These are phyloP conservation scores for Tulasnella sp. DNA, from an alignment of 768 basidiomycete genomes.

Conservation along the genomic window DNA sequence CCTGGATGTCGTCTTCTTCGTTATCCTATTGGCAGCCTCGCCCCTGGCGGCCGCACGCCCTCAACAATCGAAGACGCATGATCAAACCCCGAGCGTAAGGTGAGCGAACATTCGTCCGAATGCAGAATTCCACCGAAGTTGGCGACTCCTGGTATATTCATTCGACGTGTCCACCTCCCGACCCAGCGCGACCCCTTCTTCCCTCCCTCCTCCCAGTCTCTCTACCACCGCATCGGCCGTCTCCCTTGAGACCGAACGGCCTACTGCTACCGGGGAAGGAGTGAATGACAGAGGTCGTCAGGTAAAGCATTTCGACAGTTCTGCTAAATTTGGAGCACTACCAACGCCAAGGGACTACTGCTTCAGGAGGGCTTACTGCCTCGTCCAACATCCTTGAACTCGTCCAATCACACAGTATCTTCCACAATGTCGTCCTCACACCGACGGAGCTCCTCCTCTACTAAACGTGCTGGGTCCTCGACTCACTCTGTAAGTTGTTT, in stretches of 20 bases:
- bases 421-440: slow-evolving; percentile 4
- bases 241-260: not conserved
- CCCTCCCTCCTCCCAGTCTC: not conserved
- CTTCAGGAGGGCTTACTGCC: not conserved
- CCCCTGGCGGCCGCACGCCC: not conserved
- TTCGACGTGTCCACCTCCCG: slow-evolving; percentile 6
- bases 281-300: slow-evolving; percentile 19
- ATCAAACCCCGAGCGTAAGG: not conserved
- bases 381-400: not conserved
- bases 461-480: not conserved
- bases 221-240: slow-evolving; percentile 10
- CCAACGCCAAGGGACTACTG: not conserved
- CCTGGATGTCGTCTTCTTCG: slow-evolving; percentile 17
- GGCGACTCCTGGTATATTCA: slow-evolving; percentile 4
- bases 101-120: slow-evolving; percentile 19
- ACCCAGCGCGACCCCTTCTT: slow-evolving; percentile 13
- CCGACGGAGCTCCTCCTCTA: not conserved
- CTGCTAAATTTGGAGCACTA: not conserved
- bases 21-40: slow-evolving; percentile 6
- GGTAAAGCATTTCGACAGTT: not conserved
- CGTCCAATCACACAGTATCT: not conserved
- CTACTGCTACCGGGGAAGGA: slow-evolving; percentile 10
- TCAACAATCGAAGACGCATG: slow-evolving; percentile 16
- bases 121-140: slow-evolving; percentile 15
- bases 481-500: not conserved